Evolutionary conservation across 352 stramenopile species (phyloP).

Genomic region (Vaucheria bursata): DNA sequence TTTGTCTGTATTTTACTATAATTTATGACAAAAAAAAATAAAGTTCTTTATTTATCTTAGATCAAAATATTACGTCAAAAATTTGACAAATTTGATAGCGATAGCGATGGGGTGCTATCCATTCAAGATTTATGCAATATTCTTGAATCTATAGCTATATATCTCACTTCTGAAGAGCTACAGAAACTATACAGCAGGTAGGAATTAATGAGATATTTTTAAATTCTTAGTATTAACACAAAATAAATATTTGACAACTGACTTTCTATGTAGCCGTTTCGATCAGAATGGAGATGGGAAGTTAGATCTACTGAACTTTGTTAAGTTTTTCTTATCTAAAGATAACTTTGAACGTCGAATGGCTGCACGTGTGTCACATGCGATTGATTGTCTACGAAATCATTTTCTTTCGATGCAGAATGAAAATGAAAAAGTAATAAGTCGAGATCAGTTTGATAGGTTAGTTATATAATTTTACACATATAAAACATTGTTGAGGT

Average conservation of each 20-base stretch:
- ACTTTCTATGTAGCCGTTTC: conserved; percentile 15
- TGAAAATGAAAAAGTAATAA: conserved; percentile 28
- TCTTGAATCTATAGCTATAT: conserved; percentile 23
- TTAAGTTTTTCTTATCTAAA: conserved; percentile 41
- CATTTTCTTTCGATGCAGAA: conserved; percentile 30
- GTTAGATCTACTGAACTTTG: conserved; percentile 46
- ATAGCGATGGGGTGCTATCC: conserved; percentile 27
- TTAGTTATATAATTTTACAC: not conserved
- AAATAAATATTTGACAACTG: no score
- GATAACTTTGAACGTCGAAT: conserved; percentile 34
- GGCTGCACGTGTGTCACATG: conserved; percentile 30
- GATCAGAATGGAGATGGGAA: conserved; percentile 33
- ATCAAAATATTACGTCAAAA: conserved; percentile 26
- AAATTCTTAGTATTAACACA: not conserved
- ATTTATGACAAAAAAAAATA: not conserved
- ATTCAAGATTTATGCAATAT: conserved; percentile 26
- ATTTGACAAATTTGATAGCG: conserved; percentile 33
- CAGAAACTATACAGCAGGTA: conserved; percentile 31
- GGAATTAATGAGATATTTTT: not conserved
- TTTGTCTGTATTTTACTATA: not conserved
- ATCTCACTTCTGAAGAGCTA: conserved; percentile 29
- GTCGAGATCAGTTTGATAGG: conserved; percentile 30
- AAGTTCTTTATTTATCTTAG: conserved; percentile 12
- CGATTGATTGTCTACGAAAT: conserved; percentile 26
- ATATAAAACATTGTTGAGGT: not conserved